These are phyloP conservation scores for Colletotrichum orchidophilum DNA, from an alignment of 2,329 filamentous ascomycete genomes.

Conservation along the genomic window DNA sequence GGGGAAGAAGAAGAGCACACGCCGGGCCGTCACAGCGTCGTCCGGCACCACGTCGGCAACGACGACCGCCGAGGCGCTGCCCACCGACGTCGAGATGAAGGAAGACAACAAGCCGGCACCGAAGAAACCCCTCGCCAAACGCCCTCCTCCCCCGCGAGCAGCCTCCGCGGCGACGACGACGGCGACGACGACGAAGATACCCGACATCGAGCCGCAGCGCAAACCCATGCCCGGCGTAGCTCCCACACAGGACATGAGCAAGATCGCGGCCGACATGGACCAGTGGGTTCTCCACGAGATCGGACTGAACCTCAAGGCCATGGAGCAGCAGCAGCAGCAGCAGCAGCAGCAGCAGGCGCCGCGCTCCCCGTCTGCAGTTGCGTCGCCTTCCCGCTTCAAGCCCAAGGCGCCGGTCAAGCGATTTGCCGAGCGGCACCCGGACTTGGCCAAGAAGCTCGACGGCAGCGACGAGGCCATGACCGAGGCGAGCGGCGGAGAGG, in stretches of 20 bases:
- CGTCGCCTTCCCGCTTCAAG: slow-evolving; percentile 54
- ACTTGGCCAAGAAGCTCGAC: slow-evolving; percentile 39
- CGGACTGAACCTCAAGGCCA: slow-evolving; percentile 58
- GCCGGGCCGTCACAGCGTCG: slow-evolving; percentile 25
- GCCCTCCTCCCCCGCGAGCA: background rate
- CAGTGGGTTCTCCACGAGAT: slow-evolving; percentile 68
- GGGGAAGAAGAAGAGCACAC: slow-evolving; percentile 48
- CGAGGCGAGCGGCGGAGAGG: slow-evolving; percentile 54
- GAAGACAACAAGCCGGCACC: background rate
- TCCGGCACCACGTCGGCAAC: slow-evolving; percentile 40
- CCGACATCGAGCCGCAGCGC: slow-evolving; percentile 18
- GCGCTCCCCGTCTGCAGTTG: slow-evolving; percentile 25
- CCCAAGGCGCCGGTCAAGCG: slow-evolving; percentile 65
- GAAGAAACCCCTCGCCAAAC: slow-evolving; percentile 30
- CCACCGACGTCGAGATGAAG: slow-evolving; percentile 2
- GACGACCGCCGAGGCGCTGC: background rate
- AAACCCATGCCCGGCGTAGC: slow-evolving; percentile 40
- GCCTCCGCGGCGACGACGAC: background rate
- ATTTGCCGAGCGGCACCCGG: slow-evolving; percentile 65
- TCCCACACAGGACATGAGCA: slow-evolving; percentile 56
- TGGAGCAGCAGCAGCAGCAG: slow-evolving; percentile 45
- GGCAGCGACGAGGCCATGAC: slow-evolving; percentile 46
- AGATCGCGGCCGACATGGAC: slow-evolving; percentile 65
- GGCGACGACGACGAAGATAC: background rate
- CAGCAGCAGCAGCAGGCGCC: slow-evolving; percentile 36